A percentile compares a stretch with the other conserved stretches of the same genome.
Evolutionary conservation across 306 rosid genomes (phyloP).

Genomic region (Styphnolobium japonicum): DNA sequence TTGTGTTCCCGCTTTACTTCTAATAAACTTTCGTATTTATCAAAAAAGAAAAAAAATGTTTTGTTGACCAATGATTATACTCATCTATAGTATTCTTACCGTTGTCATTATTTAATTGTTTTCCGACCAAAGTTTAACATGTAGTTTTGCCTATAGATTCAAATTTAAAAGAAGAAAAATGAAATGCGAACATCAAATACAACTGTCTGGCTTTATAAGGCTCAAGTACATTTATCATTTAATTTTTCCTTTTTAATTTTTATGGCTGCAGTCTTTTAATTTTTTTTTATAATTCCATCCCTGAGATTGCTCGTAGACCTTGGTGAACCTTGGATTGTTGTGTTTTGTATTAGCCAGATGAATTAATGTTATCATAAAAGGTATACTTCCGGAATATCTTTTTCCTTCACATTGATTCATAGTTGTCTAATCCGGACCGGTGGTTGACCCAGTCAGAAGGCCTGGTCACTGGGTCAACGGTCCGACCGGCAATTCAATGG

Average conservation of each 20-base stretch:
- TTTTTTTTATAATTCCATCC: not conserved
- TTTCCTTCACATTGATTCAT: not conserved
- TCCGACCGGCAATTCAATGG: too few species aligned
- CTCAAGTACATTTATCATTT: not conserved
- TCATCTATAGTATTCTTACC: not conserved
- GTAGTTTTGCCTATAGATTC: not conserved
- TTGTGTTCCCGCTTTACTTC: not conserved
- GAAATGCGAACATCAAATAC: not conserved
- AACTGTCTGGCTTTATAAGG: not conserved
- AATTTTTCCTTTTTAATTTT: not conserved
- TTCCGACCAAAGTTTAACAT: not conserved
- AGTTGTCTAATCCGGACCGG: too few species aligned
- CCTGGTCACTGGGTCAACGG: too few species aligned
- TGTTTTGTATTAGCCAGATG: not conserved
- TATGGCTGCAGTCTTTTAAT: not conserved
- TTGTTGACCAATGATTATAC: slow-evolving; percentile 9
- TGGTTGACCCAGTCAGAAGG: too few species aligned
- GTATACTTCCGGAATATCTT: not conserved
- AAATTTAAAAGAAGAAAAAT: slow-evolving; percentile 17
- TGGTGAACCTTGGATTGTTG: not conserved
- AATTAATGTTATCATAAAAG: not conserved
- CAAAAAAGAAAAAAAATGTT: not conserved
- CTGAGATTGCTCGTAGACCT: not conserved
- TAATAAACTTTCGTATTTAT: not conserved
- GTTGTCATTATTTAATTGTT: not conserved